Conservation (phyloP, 2,329 filamentous ascomycete genomes). For the Clonostachys byssicola region DNA sequence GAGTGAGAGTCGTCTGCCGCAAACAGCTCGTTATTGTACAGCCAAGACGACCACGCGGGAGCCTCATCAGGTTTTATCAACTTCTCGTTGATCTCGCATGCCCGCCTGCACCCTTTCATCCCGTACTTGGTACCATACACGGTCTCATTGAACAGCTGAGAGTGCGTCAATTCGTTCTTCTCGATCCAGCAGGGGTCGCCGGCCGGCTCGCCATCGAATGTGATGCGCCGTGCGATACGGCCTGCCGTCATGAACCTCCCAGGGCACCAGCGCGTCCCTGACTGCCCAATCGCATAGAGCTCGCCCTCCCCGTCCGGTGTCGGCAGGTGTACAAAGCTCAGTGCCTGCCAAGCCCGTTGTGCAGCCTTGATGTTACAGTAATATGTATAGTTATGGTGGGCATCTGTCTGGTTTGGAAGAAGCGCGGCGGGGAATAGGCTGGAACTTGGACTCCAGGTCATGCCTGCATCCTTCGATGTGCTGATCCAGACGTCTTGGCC, state of each 20-base stretch:
- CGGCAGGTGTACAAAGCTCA: neutral
- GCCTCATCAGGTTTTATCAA: constrained; percentile 7
- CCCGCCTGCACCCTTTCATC: constrained; percentile 9
- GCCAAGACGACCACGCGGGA: neutral
- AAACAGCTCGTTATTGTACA: neutral
- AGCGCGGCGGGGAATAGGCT: constrained; percentile 12
- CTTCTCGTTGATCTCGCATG: constrained; percentile 10
- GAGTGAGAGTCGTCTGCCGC: neutral
- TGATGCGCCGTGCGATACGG: constrained; percentile 2
- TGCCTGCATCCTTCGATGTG: constrained; percentile 9
- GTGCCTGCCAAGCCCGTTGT: neutral
- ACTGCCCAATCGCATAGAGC: neutral
- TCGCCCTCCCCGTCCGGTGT: neutral
- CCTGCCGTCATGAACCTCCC: neutral
- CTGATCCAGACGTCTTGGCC: constrained; percentile 15
- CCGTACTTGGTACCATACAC: constrained; percentile 12
- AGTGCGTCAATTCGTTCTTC: constrained; percentile 9
- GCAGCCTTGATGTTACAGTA: constrained; percentile 8
- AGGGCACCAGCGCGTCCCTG: neutral
- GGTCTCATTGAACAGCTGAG: constrained; percentile 7
- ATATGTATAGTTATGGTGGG: constrained; percentile 11
- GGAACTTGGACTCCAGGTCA: constrained; percentile 8
- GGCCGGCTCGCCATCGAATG: constrained; percentile 6
- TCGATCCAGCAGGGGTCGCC: constrained; percentile 13
- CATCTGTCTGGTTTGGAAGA: constrained; percentile 14